Evolutionary conservation across 2,329 filamentous ascomycete genomes (phyloP).

Genomic region (Lanzia echinophila): DNA sequence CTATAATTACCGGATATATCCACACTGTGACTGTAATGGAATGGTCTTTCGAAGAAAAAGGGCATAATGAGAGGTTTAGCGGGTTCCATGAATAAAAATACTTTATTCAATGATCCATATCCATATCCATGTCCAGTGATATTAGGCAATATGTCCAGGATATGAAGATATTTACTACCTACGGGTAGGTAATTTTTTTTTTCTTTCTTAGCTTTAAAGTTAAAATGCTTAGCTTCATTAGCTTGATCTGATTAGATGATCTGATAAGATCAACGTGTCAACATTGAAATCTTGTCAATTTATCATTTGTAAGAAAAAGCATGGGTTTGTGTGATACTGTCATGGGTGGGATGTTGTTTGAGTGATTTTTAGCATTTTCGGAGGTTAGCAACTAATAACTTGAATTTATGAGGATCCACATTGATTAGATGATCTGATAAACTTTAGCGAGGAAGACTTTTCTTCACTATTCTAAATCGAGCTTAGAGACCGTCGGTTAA

Average conservation of each 20-base stretch:
- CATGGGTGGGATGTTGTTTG: neutral
- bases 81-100: too few species aligned
- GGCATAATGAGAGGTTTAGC: too few species aligned
- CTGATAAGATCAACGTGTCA: neutral
- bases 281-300: neutral
- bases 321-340: neutral
- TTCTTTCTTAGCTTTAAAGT: neutral
- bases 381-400: neutral
- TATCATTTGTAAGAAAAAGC: neutral
- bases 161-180: neutral
- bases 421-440: constrained; percentile 5
- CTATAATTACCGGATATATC: neutral
- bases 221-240: neutral
- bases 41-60: too few species aligned
- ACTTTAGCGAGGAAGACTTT: neutral
- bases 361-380: neutral
- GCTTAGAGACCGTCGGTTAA: too few species aligned
- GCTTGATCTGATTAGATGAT: constrained; percentile 3
- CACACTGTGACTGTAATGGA: neutral
- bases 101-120: too few species aligned
- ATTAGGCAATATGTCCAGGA: too few species aligned
- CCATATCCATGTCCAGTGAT: too few species aligned
- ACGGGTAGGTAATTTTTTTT: neutral
- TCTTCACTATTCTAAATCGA: neutral
- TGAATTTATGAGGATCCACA: neutral